A percentile compares a stretch with the other conserved stretches of the same genome.
Evolutionary conservation across 768 basidiomycete genomes (phyloP).

Genomic region (Kwoniella newhampshirensis): DNA sequence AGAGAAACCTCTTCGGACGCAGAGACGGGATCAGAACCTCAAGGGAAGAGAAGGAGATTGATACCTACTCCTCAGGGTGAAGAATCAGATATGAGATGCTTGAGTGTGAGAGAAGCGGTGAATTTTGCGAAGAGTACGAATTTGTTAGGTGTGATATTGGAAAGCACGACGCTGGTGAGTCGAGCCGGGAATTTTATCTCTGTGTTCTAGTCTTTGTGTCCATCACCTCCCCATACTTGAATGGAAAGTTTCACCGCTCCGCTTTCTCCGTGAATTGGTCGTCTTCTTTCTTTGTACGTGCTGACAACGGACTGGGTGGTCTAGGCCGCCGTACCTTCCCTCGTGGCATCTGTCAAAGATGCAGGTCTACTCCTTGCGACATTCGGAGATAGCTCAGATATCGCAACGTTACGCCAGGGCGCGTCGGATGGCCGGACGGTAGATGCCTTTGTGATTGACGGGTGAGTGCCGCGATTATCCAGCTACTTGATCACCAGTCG

Average conservation of each 20-base stretch:
- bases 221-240: too few relatives aligned
- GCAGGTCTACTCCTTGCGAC: conserved; percentile 83
- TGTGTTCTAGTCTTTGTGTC: too few relatives aligned
- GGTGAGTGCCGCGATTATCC: conserved; percentile 31
- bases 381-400: conserved; percentile 63
- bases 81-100: conserved; percentile 56
- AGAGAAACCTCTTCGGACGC: background rate
- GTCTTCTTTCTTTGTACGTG: too few relatives aligned
- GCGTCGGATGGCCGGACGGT: conserved; percentile 40
- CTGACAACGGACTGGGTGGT: too few relatives aligned
- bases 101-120: conserved; percentile 83
- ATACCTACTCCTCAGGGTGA: conserved; percentile 47
- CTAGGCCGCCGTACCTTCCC: conserved; percentile 81
- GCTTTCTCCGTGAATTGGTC: too few relatives aligned
- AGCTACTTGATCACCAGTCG: too few relatives aligned
- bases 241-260: too few relatives aligned
- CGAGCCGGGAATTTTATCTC: too few relatives aligned
- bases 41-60: conserved; percentile 22
- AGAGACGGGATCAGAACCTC: background rate
- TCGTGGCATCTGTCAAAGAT: conserved; percentile 84
- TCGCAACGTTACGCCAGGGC: conserved; percentile 45
- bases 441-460: conserved; percentile 46
- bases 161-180: conserved; percentile 79
- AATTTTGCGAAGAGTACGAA: conserved; percentile 92
- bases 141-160: conserved; percentile 83